Conservation (phyloP, 164 flowering plant genomes). For the Berberis vulgaris region DNA sequence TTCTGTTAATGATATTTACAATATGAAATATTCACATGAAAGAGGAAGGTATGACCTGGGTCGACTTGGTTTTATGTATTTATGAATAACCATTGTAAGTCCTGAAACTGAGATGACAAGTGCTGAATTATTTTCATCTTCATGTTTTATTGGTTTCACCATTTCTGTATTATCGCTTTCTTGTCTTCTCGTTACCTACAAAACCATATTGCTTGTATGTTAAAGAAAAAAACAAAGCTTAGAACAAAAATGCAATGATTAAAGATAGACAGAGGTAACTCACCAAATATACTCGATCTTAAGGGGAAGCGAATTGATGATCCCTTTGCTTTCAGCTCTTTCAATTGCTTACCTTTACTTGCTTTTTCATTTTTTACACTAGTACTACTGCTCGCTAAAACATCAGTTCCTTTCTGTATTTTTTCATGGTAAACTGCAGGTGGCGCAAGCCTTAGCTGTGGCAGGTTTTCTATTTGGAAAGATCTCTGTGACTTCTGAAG, state of each 20-base stretch:
- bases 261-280: conserved; percentile 11
- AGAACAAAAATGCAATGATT: background rate
- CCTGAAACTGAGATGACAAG: no score
- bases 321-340: conserved; percentile 53
- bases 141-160: background rate
- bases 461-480: conserved; percentile 54
- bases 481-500: conserved; percentile 52
- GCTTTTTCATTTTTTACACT: conserved; percentile 32
- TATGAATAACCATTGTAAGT: no score
- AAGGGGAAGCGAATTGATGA: conserved; percentile 65
- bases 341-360: conserved; percentile 34
- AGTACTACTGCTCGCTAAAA: conserved; percentile 36
- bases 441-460: conserved; percentile 85
- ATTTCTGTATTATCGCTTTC: conserved; percentile 7
- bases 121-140: no score
- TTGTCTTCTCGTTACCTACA: conserved; percentile 5
- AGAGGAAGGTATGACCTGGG: no score
- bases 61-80: no score
- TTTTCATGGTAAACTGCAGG: conserved; percentile 94
- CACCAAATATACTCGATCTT: conserved; percentile 69
- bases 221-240: no score
- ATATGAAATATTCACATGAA: no score
- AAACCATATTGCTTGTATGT: background rate
- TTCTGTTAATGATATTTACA: no score
- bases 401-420: conserved; percentile 54